A percentile compares a stretch with the other conserved stretches of the same genome.
Conservation (phyloP, 805 yeast genomes). For the Yueomyces sp. region DNA sequence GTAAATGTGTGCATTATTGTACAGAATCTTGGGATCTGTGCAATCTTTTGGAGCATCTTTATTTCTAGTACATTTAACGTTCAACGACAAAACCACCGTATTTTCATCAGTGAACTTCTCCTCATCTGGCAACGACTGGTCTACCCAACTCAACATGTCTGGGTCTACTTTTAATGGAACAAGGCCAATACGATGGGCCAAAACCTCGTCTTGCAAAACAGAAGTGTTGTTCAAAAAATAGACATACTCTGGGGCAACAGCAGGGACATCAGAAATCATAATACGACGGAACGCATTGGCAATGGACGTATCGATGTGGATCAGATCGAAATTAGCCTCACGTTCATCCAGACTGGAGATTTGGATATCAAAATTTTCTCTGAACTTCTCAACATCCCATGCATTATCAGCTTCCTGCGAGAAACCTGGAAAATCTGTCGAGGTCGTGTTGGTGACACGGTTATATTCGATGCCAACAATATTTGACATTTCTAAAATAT, state of each 20-base stretch:
- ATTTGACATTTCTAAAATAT: slow-evolving; percentile 25
- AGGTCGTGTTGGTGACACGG: slow-evolving; percentile 77
- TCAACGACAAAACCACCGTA: slow-evolving; percentile 72
- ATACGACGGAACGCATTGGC: slow-evolving; percentile 95
- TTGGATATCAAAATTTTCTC: slow-evolving; percentile 49
- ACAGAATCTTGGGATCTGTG: slow-evolving; percentile 72
- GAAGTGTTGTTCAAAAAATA: slow-evolving; percentile 89
- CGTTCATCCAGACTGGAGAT: slow-evolving; percentile 54
- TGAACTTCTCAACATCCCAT: slow-evolving; percentile 79
- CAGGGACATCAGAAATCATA: slow-evolving; percentile 93
- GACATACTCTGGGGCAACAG: slow-evolving; percentile 88
- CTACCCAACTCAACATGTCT: slow-evolving; percentile 76
- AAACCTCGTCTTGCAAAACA: slow-evolving; percentile 92
- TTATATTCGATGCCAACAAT: slow-evolving; percentile 81
- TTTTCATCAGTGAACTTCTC: slow-evolving; percentile 74
- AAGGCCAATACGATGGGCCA: slow-evolving; percentile 90
- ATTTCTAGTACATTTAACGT: slow-evolving; percentile 73
- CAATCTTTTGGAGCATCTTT: slow-evolving; percentile 68
- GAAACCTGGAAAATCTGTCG: slow-evolving; percentile 90
- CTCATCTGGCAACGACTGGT: slow-evolving; percentile 46
- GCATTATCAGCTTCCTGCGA: slow-evolving; percentile 43
- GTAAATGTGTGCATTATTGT: slow-evolving; percentile 75
- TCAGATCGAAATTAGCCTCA: slow-evolving; percentile 73
- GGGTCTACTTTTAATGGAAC: slow-evolving; percentile 88
- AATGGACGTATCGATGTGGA: slow-evolving; percentile 79